These are phyloP conservation scores for Onygenales sp. DNA, from an alignment of 2,329 filamentous ascomycete genomes.

Conservation along the genomic window DNA sequence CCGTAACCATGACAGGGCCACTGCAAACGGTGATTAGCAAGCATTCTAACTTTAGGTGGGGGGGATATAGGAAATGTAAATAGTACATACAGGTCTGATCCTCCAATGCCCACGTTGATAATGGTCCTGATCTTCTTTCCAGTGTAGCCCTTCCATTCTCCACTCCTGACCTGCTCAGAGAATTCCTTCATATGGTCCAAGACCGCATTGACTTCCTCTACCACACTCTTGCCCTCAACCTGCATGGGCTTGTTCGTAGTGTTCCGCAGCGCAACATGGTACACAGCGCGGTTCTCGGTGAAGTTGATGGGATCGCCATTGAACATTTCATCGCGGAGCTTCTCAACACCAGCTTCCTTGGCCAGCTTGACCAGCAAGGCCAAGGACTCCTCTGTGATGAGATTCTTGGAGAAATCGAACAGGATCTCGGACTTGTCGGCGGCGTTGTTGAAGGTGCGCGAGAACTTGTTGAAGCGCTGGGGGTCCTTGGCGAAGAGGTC, in stretches of 20 bases:
- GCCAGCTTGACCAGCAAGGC: slow-evolving; percentile 80
- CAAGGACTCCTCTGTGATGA: slow-evolving; percentile 86
- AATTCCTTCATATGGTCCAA: slow-evolving; percentile 98
- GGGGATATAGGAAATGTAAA: neutral
- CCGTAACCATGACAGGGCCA: slow-evolving; percentile 97
- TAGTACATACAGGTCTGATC: slow-evolving; percentile 79
- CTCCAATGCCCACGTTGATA: slow-evolving; percentile 95
- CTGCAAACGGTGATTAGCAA: slow-evolving; percentile 34
- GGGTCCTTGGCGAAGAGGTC: slow-evolving; percentile 86
- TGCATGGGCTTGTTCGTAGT: slow-evolving; percentile 69
- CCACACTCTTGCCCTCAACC: slow-evolving; percentile 87
- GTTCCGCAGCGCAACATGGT: slow-evolving; percentile 91
- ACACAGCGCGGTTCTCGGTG: slow-evolving; percentile 91
- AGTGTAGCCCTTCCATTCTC: slow-evolving; percentile 93
- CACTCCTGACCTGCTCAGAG: slow-evolving; percentile 85
- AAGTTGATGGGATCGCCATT: slow-evolving; percentile 98
- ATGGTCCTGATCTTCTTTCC: slow-evolving; percentile 97
- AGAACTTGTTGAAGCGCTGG: slow-evolving; percentile 81
- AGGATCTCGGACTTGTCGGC: slow-evolving; percentile 78
- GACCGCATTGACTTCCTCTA: slow-evolving; percentile 83
- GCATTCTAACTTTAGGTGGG: neutral
- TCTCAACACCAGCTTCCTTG: slow-evolving; percentile 79
- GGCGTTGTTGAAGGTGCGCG: slow-evolving; percentile 68
- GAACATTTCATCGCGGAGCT: slow-evolving; percentile 97
- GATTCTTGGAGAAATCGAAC: slow-evolving; percentile 99